A percentile compares a stretch with the other conserved stretches of the same genome.
Conservation (phyloP, 495 filamentous ascomycete species). For the Tuber melanosporum region DNA sequence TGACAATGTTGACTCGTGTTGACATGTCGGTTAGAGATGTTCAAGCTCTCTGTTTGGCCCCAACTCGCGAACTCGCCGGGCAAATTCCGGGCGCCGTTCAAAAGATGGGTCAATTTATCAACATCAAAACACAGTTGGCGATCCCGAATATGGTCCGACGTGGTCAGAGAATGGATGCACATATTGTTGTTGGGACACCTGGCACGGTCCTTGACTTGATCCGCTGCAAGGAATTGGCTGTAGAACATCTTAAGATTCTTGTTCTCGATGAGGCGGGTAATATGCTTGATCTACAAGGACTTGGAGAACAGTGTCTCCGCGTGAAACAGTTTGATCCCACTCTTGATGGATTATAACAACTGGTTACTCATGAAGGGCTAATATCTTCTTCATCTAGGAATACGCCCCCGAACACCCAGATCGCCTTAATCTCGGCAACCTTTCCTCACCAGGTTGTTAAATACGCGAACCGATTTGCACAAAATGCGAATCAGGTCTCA, state of each 20-base stretch:
- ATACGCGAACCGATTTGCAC: slow-evolving; percentile 74
- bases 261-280: slow-evolving; percentile 93
- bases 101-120: slow-evolving; percentile 73
- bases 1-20: slow-evolving; percentile 80
- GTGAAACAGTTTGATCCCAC: slow-evolving; percentile 63
- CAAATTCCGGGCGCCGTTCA: slow-evolving; percentile 82
- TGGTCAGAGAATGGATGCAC: slow-evolving; percentile 56
- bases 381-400: slow-evolving; percentile 4
- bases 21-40: slow-evolving; percentile 62
- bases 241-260: slow-evolving; percentile 62
- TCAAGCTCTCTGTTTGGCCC: slow-evolving; percentile 84
- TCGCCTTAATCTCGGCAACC: slow-evolving; percentile 92
- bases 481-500: slow-evolving; percentile 77
- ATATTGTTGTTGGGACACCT: slow-evolving; percentile 89
- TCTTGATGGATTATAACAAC: neutral
- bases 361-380: slow-evolving; percentile 1
- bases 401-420: slow-evolving; percentile 53
- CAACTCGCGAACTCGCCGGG: slow-evolving; percentile 87
- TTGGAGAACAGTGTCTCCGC: slow-evolving; percentile 89
- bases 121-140: slow-evolving; percentile 65
- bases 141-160: slow-evolving; percentile 66
- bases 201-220: slow-evolving; percentile 90
- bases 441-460: slow-evolving; percentile 76
- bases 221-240: slow-evolving; percentile 60
- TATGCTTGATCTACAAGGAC: slow-evolving; percentile 87